phyloP scores from a whole-genome alignment of 192 early-diverging fungal genomes.

The Backusella westeae region DNA sequence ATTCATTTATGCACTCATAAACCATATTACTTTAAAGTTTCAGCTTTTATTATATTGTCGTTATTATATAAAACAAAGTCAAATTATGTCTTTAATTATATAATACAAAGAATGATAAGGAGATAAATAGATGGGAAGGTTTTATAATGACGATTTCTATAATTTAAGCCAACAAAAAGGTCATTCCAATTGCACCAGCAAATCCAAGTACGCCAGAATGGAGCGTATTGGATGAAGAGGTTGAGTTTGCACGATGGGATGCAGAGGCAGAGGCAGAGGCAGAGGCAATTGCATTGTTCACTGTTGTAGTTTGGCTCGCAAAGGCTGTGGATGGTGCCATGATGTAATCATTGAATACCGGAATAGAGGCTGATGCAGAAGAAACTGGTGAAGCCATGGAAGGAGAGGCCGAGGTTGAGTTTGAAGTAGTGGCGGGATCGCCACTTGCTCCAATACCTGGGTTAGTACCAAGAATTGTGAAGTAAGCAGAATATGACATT shows the following conservation, averaged over 20 bases:
- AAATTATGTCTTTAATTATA: not conserved
- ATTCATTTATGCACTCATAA: too few relatives aligned
- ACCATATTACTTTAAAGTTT: not conserved
- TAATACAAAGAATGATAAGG: not conserved
- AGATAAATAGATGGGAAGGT: not conserved
- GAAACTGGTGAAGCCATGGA: not conserved
- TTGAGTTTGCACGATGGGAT: not conserved
- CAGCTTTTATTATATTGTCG: not conserved
- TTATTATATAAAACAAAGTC: constrained; percentile 1
- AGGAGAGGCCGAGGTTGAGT: not conserved
- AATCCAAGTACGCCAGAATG: not conserved
- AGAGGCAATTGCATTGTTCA: not conserved
- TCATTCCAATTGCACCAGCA: not conserved
- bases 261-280: not conserved
- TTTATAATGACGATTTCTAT: not conserved
- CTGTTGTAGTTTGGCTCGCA: not conserved
- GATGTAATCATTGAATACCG: not conserved
- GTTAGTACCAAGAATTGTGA: not conserved
- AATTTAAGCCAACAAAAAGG: not conserved
- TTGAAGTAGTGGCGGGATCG: not conserved
- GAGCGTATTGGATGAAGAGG: not conserved
- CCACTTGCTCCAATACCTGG: constrained; percentile 1
- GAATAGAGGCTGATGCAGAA: not conserved
- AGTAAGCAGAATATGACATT: constrained; percentile 11
- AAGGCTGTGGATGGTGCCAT: not conserved